Percentiles rank a stretch among this genome's conserved stretches.
These are phyloP conservation scores for Mycena citricolor DNA, from an alignment of 1,284 basidiomycete genomes.

Conservation along the genomic window DNA sequence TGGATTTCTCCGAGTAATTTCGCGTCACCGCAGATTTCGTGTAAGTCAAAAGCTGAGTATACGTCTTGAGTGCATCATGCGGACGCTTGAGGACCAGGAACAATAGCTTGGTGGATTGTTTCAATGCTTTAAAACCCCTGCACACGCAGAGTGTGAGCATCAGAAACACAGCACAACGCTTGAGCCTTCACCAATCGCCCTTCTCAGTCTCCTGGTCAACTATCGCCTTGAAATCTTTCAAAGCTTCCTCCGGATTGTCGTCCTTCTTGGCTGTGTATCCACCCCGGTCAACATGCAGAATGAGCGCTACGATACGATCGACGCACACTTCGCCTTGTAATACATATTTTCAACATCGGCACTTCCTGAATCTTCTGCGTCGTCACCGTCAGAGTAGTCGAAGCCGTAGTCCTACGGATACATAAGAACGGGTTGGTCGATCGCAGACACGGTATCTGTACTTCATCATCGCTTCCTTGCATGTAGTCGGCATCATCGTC, in stretches of 20 bases:
- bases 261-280: constrained; percentile 80
- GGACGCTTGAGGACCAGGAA: constrained; percentile 81
- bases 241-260: constrained; percentile 84
- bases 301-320: constrained; percentile 14
- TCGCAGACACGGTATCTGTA: constrained; percentile 27
- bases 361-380: constrained; percentile 74
- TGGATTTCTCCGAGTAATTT: constrained; percentile 95
- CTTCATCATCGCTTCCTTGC: constrained; percentile 83
- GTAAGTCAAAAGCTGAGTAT: constrained; percentile 84
- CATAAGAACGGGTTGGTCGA: constrained; percentile 17
- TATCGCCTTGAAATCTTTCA: constrained; percentile 85
- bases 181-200: constrained; percentile 78
- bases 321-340: constrained; percentile 92
- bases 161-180: not conserved
- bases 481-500: constrained; percentile 89
- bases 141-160: constrained; percentile 10
- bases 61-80: constrained; percentile 83
- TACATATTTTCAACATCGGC: constrained; percentile 99
- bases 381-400: constrained; percentile 92
- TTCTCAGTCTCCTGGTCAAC: constrained; percentile 88
- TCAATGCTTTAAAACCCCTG: constrained; percentile 99
- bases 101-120: constrained; percentile 95
- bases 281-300: not conserved
- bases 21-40: constrained; percentile 91
- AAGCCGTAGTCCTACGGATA: constrained; percentile 88